Evolutionary conservation across 1,139 yeast species (phyloP), one percentile per base, ranked within the genome.

Genomic region (Pneumocystis sp.): DNA sequence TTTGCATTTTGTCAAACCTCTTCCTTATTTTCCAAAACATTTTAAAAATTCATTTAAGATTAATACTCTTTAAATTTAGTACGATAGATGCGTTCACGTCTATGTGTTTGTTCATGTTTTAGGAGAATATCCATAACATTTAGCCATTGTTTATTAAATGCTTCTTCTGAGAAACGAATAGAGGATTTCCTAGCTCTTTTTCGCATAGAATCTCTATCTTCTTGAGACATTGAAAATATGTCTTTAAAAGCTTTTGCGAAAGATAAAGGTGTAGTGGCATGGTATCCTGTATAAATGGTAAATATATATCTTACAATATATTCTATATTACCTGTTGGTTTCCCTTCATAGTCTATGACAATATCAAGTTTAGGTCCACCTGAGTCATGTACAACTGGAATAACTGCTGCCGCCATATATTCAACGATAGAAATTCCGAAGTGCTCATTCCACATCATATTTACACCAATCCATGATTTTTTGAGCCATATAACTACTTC

Each of bases 401-500:
- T 83, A 29, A 87, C 81, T 0, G 97, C 97, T 65, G 89, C 83
- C 1, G 95, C 86, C 78, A 88, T 80, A 73, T 91, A 91, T 75
- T 95, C 99, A 8, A 93, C 98, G 7, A 93, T 95, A 1, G 96
- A 95, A 73, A 95, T 95, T 25, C 99, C 99, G 74, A 95, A 95
- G 77, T 95, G 99, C 77, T 95, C 99, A 75, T 95, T 93, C 98
- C 98, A 95, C 99, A 95, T 95, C 37, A 96, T 93, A 72, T 95
- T 91, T 63, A 93, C 79, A 2, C 98, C 98, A 71, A 83, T 85
- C 57, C 85, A 83, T 1, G 91, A 83, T 8, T 75, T 76, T n/a
- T 79, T 73, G 61, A 95, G 78, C 68, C 82, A 81, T 44, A 76
- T 72, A 61, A 82, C 78, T 25, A 95, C 85, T 37, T 80, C 81